Percentiles rank a stretch among this genome's conserved stretches.
Evolutionary conservation across 1,284 basidiomycete genomes (phyloP).

Genomic region (Malassezia psittaci): DNA sequence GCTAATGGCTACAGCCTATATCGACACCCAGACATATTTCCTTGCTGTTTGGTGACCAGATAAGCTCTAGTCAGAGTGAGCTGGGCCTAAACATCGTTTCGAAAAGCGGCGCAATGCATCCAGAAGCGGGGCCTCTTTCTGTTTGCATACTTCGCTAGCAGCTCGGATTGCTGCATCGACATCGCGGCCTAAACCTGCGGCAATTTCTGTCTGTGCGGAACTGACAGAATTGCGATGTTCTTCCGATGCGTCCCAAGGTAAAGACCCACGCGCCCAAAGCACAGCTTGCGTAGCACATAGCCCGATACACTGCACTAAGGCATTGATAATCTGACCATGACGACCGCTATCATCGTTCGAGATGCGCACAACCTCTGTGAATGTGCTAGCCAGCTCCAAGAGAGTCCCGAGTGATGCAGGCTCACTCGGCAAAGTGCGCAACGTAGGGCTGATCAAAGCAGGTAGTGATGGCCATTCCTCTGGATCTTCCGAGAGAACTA

Average conservation of each 20-base stretch:
- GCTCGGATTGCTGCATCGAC: conserved; percentile 11
- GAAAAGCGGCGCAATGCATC: conserved; percentile 2
- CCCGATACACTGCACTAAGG: conserved; percentile 10
- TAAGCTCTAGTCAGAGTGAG: background rate
- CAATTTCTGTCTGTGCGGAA: conserved; percentile 10
- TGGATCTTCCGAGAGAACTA: conserved; percentile 58
- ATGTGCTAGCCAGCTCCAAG: conserved; percentile 20
- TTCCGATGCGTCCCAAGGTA: background rate
- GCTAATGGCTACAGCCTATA: too few species aligned
- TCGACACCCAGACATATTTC: too few species aligned
- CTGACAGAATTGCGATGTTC: background rate
- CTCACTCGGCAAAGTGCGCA: conserved; percentile 25
- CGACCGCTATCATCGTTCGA: too few species aligned
- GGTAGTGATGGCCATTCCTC: conserved; percentile 62
- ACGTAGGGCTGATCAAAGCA: conserved; percentile 21
- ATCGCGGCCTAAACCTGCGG: conserved; percentile 16
- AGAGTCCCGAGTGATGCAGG: conserved; percentile 41
- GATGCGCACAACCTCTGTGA: background rate
- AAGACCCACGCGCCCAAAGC: conserved; percentile 6
- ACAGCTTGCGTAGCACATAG: conserved; percentile 14
- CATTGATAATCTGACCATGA: background rate
- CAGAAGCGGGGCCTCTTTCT: background rate
- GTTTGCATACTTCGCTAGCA: conserved; percentile 1
- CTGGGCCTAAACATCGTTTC: background rate
- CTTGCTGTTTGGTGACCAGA: too few species aligned